phyloP scores from a whole-genome alignment of 2,329 filamentous ascomycete species.

The Penicillium sp. region DNA sequence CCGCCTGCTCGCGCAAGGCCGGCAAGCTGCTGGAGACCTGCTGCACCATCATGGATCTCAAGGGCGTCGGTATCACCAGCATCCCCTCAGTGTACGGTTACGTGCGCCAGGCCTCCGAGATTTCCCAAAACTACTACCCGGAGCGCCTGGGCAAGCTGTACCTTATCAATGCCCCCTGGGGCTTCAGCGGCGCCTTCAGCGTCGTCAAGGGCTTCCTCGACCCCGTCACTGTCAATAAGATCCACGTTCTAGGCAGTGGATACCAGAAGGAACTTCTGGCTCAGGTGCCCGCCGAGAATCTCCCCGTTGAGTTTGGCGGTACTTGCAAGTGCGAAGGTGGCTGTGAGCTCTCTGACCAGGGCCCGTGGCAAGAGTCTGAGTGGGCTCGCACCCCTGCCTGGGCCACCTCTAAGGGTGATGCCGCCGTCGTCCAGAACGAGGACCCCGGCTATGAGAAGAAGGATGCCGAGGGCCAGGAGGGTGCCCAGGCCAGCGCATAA shows the following conservation, averaged over 20 bases:
- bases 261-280: conserved; percentile 81
- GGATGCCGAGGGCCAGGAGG: conserved; percentile 27
- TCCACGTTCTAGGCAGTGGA: conserved; percentile 76
- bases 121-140: conserved; percentile 99
- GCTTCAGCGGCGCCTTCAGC: conserved; percentile 80
- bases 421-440: conserved; percentile 24
- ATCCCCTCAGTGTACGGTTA: conserved; percentile 83
- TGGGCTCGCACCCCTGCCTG: conserved; percentile 47
- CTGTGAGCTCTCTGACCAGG: conserved; percentile 81
- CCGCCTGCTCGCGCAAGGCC: conserved; percentile 89
- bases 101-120: conserved; percentile 75
- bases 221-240: conserved; percentile 94
- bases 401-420: conserved; percentile 28
- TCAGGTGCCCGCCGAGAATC: conserved; percentile 85
- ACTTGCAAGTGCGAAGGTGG: conserved; percentile 76
- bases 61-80: conserved; percentile 82
- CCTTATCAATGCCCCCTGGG: conserved; percentile 97
- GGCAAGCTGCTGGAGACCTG: conserved; percentile 92
- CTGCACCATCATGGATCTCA: conserved; percentile 97
- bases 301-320: conserved; percentile 83
- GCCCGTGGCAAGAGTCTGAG: conserved; percentile 68
- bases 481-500: conserved; percentile 32
- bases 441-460: conserved; percentile 29
- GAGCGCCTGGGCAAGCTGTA: conserved; percentile 95
- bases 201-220: conserved; percentile 93